phyloP scores from a whole-genome alignment of 345 rosid genomes.

The Bruguiera sexangula region DNA sequence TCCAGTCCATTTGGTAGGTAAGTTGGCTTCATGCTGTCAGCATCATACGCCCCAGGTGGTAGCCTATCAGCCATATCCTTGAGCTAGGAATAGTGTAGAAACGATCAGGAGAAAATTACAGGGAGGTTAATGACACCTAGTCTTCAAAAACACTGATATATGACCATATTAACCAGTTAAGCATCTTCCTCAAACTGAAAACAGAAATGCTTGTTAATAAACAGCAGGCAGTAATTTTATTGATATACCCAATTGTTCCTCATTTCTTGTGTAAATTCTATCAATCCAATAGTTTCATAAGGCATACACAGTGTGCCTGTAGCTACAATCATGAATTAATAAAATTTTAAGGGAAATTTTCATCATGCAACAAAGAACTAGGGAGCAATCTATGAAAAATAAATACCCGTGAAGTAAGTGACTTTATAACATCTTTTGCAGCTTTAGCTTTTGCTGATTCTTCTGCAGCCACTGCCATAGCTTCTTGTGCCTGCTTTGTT shows the following conservation, averaged over 20 bases:
- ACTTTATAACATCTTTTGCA: constrained; percentile 95
- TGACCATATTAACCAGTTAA: neutral
- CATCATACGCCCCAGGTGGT: constrained; percentile 64
- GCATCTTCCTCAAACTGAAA: neutral
- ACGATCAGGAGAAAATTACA: neutral
- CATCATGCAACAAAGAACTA: constrained; percentile 4
- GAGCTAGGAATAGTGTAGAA: constrained; percentile 48
- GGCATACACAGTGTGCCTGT: no score
- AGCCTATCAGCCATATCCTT: constrained; percentile 85
- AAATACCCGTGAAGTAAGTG: constrained; percentile 84
- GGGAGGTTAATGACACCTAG: neutral
- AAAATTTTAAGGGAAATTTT: neutral
- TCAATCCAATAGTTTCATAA: no score
- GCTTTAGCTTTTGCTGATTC: constrained; percentile 86
- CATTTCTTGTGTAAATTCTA: neutral
- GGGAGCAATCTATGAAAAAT: constrained; percentile 7
- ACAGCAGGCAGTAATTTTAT: neutral
- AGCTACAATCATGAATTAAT: neutral
- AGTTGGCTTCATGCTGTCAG: constrained; percentile 45
- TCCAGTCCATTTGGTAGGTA: constrained; percentile 61
- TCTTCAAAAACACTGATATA: neutral
- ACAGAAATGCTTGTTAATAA: neutral
- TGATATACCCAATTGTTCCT: neutral
- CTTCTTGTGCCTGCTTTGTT: constrained; percentile 72
- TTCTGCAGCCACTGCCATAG: constrained; percentile 63